A percentile compares a stretch with the other conserved stretches of the same genome.
Evolutionary conservation across 2,329 filamentous ascomycete species (phyloP).

Genomic region (Alternaria consortialis): DNA sequence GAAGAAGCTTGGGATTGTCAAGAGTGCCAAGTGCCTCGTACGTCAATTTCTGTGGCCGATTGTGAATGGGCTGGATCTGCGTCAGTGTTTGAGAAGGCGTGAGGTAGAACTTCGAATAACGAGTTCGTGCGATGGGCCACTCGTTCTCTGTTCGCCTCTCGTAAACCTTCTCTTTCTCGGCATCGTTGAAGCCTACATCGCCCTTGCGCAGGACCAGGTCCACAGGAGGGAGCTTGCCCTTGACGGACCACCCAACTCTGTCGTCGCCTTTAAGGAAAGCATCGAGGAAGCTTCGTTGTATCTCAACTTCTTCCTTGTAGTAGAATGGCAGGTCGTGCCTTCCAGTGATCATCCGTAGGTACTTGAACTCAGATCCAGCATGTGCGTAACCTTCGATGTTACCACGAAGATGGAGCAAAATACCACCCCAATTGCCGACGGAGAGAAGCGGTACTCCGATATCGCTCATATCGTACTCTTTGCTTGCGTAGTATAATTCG

Average conservation of each 20-base stretch:
- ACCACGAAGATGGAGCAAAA: conserved; percentile 72
- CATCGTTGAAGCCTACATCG: conserved; percentile 72
- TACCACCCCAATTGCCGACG: conserved; percentile 77
- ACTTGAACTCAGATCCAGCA: conserved; percentile 73
- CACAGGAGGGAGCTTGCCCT: conserved; percentile 68
- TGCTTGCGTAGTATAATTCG: conserved; percentile 69
- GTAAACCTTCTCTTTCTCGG: conserved; percentile 67
- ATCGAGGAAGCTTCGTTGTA: conserved; percentile 73
- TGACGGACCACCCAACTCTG: conserved; percentile 65
- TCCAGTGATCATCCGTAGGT: conserved; percentile 73
- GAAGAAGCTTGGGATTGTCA: conserved; percentile 62
- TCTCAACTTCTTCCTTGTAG: conserved; percentile 72
- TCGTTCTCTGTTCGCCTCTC: conserved; percentile 65
- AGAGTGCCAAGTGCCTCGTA: conserved; percentile 69
- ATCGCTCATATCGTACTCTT: conserved; percentile 70
- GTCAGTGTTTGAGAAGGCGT: conserved; percentile 58
- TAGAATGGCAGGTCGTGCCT: conserved; percentile 78
- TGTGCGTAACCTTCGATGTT: conserved; percentile 72
- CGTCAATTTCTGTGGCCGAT: conserved; percentile 55
- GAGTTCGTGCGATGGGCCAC: conserved; percentile 73
- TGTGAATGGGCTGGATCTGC: conserved; percentile 38
- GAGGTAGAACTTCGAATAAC: conserved; percentile 70
- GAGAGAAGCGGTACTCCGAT: conserved; percentile 73
- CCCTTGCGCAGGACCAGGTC: conserved; percentile 70
- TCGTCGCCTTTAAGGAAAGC: conserved; percentile 76